phyloP scores from a whole-genome alignment of 1,284 basidiomycete genomes.

The Paramarasmius palmivorus region DNA sequence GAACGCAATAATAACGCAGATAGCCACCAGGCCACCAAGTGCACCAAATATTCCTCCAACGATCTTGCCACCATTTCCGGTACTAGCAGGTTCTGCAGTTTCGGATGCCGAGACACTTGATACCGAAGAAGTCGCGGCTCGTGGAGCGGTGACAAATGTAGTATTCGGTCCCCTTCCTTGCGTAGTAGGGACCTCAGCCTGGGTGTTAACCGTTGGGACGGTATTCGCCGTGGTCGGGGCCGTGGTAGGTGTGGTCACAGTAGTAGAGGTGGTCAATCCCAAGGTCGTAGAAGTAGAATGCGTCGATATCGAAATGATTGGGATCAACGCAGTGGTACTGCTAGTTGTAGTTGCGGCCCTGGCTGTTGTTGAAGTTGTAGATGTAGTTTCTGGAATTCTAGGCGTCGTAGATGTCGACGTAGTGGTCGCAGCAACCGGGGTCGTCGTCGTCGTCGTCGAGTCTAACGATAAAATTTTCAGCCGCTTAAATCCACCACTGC shows the following conservation, averaged over 20 bases:
- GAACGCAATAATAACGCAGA: slow-evolving; percentile 51
- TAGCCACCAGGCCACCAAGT: slow-evolving; percentile 45
- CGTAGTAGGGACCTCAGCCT: neutral
- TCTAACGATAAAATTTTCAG: too few species aligned
- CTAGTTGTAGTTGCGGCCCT: too few species aligned
- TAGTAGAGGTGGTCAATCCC: neutral
- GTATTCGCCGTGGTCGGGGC: neutral
- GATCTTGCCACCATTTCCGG: slow-evolving; percentile 29
- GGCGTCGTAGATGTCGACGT: too few species aligned
- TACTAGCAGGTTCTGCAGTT: neutral
- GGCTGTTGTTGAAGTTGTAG: too few species aligned
- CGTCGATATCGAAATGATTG: too few species aligned
- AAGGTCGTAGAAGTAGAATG: too few species aligned
- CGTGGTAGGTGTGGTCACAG: neutral
- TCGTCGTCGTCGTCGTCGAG: too few species aligned
- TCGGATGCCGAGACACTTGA: neutral
- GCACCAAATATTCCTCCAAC: slow-evolving; percentile 55
- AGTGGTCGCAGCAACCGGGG: too few species aligned
- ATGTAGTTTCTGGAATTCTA: too few species aligned
- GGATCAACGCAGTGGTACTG: too few species aligned
- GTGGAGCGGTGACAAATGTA: neutral
- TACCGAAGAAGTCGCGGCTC: neutral
- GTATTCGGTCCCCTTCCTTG: neutral
- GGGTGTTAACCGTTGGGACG: neutral
- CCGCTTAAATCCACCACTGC: too few species aligned